Evolutionary conservation across 169 alveolate species (phyloP), one percentile per base, ranked within the genome.

Genomic region (Plasmodium gaboni): DNA sequence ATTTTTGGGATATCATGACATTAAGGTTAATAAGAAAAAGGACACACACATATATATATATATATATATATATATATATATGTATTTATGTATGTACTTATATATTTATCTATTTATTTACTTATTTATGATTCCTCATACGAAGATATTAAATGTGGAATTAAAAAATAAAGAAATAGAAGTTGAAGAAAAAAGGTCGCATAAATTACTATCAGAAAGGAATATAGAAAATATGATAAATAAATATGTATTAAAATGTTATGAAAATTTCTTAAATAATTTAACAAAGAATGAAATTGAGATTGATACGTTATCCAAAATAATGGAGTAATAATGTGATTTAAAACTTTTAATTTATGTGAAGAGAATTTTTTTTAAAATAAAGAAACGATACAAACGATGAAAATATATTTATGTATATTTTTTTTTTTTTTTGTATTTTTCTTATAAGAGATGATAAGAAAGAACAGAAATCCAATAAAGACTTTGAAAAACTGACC

Each of bases 121-220:
- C 19, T 51, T 51, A n/a, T 13, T 53, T 53, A 53, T n/a, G 8
- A n/a, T n/a, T 67, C 24, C n/a, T 13, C 57, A 67, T 22, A 0
- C 32, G 67, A 12, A 78, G 89, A 57, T 78, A 44, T 55, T 78
- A 50, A 78, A 78, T 64, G 46, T 78, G 44, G 89, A 78, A 46
- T 48, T 64, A 65, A 78, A 78, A 78, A 78, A 59, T 50, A 78
- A 78, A 78, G 89, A 78, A 78, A 65, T 78, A 19, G 89, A 59
- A 42, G 42, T 78, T 22, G 89, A 78, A 48, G 89, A 78, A 32
- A 78, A 78, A 46, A 78, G 53, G 38, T 63, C 78, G n/a, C 28
- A 50, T 19, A 64, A 78, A 50, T 48, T 59, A 2, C 17, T 78
- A 12, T 78, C 89, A 17, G 64, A 74, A 17, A 63, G 89, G 67